A percentile compares a stretch with the other conserved stretches of the same genome.
phyloP scores from a whole-genome alignment of 208 protist species.

The Strigomonas oncopelti region DNA sequence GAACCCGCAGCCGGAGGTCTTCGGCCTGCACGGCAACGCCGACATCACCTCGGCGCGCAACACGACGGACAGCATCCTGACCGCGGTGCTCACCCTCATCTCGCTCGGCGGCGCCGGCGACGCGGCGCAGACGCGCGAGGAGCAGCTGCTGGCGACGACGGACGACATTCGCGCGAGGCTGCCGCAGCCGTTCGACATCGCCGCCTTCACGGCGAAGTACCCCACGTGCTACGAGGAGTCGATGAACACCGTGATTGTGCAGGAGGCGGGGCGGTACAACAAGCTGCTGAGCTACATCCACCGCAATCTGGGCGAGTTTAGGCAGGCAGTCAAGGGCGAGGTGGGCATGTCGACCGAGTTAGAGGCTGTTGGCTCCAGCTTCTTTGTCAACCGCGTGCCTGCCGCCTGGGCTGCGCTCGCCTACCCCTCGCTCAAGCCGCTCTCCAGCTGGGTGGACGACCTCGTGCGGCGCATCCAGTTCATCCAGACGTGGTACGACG shows the following conservation, averaged over 20 bases:
- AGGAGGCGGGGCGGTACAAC: conserved; percentile 94
- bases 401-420: conserved; percentile 79
- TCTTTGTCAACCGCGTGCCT: conserved; percentile 96
- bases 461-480: conserved; percentile 89
- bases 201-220: conserved; percentile 80
- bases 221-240: conserved; percentile 91
- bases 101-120: conserved; percentile 48
- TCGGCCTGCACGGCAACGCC: conserved; percentile 96
- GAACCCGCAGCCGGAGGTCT: conserved; percentile 93
- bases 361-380: conserved; percentile 91
- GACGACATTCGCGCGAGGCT: conserved; percentile 81
- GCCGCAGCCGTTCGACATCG: conserved; percentile 81
- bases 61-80: conserved; percentile 71
- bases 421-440: conserved; percentile 96
- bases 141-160: conserved; percentile 77
- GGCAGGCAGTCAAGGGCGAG: conserved; percentile 91
- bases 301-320: conserved; percentile 88
- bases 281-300: conserved; percentile 88
- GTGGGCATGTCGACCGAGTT: conserved; percentile 96
- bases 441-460: conserved; percentile 96
- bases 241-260: conserved; percentile 94
- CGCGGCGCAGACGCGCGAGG: conserved; percentile 46
- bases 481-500: conserved; percentile 86
- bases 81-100: conserved; percentile 79
- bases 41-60: conserved; percentile 95